Evolutionary conservation across 495 filamentous ascomycete species (phyloP), one percentile per base, ranked within the genome.

Genomic region (Podospora didyma): DNA sequence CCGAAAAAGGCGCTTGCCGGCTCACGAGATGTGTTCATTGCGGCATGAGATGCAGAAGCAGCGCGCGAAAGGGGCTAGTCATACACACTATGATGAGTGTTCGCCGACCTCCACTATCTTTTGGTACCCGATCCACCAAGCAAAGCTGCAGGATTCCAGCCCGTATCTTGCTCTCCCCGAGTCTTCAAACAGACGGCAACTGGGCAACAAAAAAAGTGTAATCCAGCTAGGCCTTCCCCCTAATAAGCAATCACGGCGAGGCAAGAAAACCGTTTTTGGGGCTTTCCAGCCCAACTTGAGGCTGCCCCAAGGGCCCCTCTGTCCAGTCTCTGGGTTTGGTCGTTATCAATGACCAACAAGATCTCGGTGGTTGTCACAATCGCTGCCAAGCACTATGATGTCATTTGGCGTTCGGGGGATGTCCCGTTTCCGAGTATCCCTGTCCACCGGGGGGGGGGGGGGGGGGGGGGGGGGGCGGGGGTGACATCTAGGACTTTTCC

Each of bases 391-490:
- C 26, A 7, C 22, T 14, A 49, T 58, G 56, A 58, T 49, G 56
- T 58, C 55, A 54, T 46, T 20, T 39, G 56, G 50, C 50, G 28
- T 46, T 42, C 23, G 34, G 50, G 47, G 51, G 51, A 42, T 31
- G 16, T 24, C 49, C 50, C 56, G 55, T 51, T 49, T 54, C 44
- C 49, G 56, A 35, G 20, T 28, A n/a, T 20, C 56, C 56, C 49
- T 46, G 50, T 58, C 42, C 20, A 9, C 26, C 6, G n/a, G n/a
- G n/a, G n/a, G n/a, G n/a, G n/a, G n/a, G n/a, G n/a, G n/a, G n/a
- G n/a, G n/a, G n/a, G n/a, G n/a, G n/a, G n/a, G n/a, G n/a, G n/a
- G n/a, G n/a, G n/a, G n/a, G n/a, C n/a, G n/a, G n/a, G n/a, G n/a
- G n/a, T n/a, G n/a, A n/a, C n/a, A 31, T 35, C 28, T 52, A 7